A percentile compares a stretch with the other conserved stretches of the same genome.
Evolutionary conservation across 1,139 yeast species (phyloP).

Genomic region (Zygoascus hellenicus): DNA sequence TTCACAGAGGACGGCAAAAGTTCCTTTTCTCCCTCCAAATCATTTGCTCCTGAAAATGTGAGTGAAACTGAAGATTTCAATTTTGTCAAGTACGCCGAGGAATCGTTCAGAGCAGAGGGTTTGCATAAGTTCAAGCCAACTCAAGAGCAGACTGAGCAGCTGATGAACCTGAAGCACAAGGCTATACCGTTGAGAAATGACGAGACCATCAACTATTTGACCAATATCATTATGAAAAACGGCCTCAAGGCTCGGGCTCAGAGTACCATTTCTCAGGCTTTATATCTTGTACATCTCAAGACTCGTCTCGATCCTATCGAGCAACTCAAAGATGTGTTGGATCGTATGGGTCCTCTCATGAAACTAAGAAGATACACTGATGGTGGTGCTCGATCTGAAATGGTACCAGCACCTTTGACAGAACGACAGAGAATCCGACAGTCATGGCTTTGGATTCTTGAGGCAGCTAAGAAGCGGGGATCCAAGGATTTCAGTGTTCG

Average conservation of each 20-base stretch:
- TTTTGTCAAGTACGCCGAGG: slow-evolving; percentile 15
- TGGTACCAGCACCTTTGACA: slow-evolving; percentile 77
- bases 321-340: slow-evolving; percentile 67
- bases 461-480: slow-evolving; percentile 72
- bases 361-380: slow-evolving; percentile 73
- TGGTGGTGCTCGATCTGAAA: slow-evolving; percentile 74
- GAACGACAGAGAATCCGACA: slow-evolving; percentile 78
- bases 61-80: slow-evolving; percentile 21
- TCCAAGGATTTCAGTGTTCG: slow-evolving; percentile 81
- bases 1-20: slow-evolving; percentile 34
- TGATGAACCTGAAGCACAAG: slow-evolving; percentile 43
- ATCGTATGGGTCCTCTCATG: slow-evolving; percentile 80
- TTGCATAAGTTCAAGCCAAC: slow-evolving; percentile 39
- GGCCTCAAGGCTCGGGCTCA: slow-evolving; percentile 86
- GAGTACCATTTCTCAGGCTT: slow-evolving; percentile 65
- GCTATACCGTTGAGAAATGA: slow-evolving; percentile 62
- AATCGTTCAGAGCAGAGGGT: slow-evolving; percentile 8
- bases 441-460: slow-evolving; percentile 88
- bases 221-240: slow-evolving; percentile 85
- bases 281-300: slow-evolving; percentile 71
- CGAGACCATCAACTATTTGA: slow-evolving; percentile 67
- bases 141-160: slow-evolving; percentile 53
- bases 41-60: slow-evolving; percentile 28
- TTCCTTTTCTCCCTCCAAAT: slow-evolving; percentile 27
- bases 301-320: slow-evolving; percentile 72